These are phyloP conservation scores for Zychaea mexicana DNA, from an alignment of 371 early-diverging fungal species.

Conservation along the genomic window DNA sequence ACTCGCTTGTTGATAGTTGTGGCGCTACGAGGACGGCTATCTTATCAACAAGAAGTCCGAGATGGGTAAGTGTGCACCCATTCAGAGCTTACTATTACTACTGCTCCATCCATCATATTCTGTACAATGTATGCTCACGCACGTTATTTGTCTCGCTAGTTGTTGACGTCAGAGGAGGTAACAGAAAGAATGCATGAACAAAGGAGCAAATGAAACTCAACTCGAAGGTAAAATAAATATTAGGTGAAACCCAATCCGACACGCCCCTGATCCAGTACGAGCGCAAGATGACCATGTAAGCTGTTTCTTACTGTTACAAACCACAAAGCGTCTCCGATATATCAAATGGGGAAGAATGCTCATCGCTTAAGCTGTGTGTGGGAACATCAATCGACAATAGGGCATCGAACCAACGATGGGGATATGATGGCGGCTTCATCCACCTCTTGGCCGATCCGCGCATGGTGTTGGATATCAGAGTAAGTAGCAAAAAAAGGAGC, in stretches of 20 bases:
- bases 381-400: no score
- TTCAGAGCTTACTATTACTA: no score
- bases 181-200: neutral
- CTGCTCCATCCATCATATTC: neutral
- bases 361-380: no score
- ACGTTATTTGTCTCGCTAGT: constrained; percentile 15
- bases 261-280: constrained; percentile 29
- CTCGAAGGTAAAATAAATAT: neutral
- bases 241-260: constrained; percentile 35
- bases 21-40: constrained; percentile 34
- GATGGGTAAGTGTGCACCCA: constrained; percentile 27
- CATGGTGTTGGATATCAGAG: constrained; percentile 37
- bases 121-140: neutral
- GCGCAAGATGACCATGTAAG: constrained; percentile 43
- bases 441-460: constrained; percentile 40
- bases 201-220: neutral
- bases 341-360: no score
- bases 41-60: constrained; percentile 33
- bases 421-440: constrained; percentile 36
- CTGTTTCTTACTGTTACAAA: neutral
- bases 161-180: constrained; percentile 41
- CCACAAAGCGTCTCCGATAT: neutral
- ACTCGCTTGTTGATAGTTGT: constrained; percentile 20
- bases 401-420: constrained; percentile 48
- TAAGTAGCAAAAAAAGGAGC: neutral